Evolutionary conservation across 768 basidiomycete species (phyloP).

Genomic region (Boletus insuetus): DNA sequence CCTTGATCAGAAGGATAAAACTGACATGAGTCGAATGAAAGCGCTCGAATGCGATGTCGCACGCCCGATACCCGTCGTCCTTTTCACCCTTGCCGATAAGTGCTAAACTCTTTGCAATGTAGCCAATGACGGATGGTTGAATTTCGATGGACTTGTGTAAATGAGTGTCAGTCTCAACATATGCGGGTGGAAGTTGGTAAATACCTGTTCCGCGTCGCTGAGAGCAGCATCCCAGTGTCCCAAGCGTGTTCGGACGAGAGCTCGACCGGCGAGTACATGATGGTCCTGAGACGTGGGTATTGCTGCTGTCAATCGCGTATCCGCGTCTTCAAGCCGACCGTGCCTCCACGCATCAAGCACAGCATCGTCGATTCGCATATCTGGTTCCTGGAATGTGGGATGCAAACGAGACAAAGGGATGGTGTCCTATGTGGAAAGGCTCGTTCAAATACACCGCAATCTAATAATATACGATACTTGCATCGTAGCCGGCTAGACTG

Average conservation of each 20-base stretch:
- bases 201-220: constrained; percentile 4
- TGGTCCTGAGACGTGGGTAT: neutral
- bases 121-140: too few species aligned
- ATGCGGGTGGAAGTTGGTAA: neutral
- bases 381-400: neutral
- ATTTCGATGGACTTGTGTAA: too few species aligned
- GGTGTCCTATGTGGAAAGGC: neutral
- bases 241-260: constrained; percentile 3
- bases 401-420: neutral
- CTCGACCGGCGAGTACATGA: constrained; percentile 2
- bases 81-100: neutral
- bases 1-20: constrained; percentile 9
- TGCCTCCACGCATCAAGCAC: neutral
- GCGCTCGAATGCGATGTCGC: constrained; percentile 3
- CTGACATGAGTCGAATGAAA: constrained; percentile 1
- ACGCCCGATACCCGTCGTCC: neutral
- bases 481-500: neutral
- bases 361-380: neutral
- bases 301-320: neutral
- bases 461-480: neutral
- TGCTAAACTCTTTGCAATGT: neutral
- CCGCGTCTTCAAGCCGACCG: neutral
- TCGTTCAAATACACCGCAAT: too few species aligned
- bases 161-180: too few species aligned
- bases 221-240: neutral